Evolutionary conservation across 2,329 filamentous ascomycete species (phyloP).

Genomic region (Ascochyta fabae): DNA sequence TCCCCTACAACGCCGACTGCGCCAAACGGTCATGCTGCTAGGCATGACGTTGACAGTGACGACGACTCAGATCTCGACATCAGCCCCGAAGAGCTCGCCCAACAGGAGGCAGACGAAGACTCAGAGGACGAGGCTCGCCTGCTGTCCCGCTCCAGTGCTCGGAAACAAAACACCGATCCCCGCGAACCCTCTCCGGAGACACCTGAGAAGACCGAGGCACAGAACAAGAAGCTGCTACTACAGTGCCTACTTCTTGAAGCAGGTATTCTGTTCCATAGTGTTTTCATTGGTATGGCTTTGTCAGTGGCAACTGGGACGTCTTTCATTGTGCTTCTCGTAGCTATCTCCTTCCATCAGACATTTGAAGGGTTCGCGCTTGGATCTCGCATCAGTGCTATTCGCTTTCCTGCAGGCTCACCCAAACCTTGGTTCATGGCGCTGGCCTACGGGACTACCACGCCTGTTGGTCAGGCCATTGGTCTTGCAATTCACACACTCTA

Average conservation of each 20-base stretch:
- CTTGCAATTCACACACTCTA: slow-evolving; percentile 59
- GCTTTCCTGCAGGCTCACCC: slow-evolving; percentile 72
- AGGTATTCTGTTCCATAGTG: slow-evolving; percentile 79
- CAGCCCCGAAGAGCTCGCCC: slow-evolving; percentile 45
- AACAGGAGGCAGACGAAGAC: slow-evolving; percentile 29
- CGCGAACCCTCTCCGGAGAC: slow-evolving; percentile 23
- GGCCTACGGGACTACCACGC: slow-evolving; percentile 66
- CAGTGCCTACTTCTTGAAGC: slow-evolving; percentile 79
- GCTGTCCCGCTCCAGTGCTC: slow-evolving; percentile 31
- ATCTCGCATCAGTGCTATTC: slow-evolving; percentile 71
- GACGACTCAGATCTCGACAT: slow-evolving; percentile 46
- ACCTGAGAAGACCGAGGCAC: slow-evolving; percentile 49
- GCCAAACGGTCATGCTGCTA: slow-evolving; percentile 12
- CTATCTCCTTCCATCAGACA: slow-evolving; percentile 75
- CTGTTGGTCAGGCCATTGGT: slow-evolving; percentile 58
- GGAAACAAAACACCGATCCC: slow-evolving; percentile 24
- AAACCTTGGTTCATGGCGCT: slow-evolving; percentile 76
- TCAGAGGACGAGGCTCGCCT: slow-evolving; percentile 44
- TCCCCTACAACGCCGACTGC: slow-evolving; percentile 31
- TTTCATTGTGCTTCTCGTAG: slow-evolving; percentile 70
- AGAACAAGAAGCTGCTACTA: slow-evolving; percentile 67
- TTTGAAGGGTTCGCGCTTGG: slow-evolving; percentile 74
- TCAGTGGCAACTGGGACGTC: slow-evolving; percentile 70
- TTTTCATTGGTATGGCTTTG: slow-evolving; percentile 77
- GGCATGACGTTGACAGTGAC: slow-evolving; percentile 28